phyloP scores from a whole-genome alignment of 768 basidiomycete genomes.

The Pleurotus platypus region DNA sequence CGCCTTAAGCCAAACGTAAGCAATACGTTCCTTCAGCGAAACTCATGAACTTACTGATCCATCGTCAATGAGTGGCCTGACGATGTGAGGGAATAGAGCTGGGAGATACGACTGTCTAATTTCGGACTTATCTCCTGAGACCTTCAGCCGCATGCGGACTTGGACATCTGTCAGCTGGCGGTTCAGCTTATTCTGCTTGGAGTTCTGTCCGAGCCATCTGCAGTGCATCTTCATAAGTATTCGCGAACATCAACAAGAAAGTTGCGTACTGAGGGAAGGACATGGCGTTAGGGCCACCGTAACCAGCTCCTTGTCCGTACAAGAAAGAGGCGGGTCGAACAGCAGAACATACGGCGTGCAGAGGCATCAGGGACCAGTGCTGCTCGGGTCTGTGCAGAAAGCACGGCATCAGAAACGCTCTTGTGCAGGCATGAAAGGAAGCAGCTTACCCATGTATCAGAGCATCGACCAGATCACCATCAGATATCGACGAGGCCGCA shows the following conservation, averaged over 20 bases:
- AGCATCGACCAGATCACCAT: constrained; percentile 89
- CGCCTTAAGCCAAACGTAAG: constrained; percentile 40
- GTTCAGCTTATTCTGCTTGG: constrained; percentile 79
- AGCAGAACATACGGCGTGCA: constrained; percentile 89
- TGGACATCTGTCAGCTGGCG: constrained; percentile 88
- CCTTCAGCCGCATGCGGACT: constrained; percentile 91
- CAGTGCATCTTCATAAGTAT: not conserved
- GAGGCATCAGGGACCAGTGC: constrained; percentile 93
- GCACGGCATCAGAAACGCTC: not conserved
- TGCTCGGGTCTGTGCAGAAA: constrained; percentile 68
- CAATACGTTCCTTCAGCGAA: constrained; percentile 1
- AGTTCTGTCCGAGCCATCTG: constrained; percentile 98
- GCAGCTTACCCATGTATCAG: constrained; percentile 83
- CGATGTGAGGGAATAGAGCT: constrained; percentile 76
- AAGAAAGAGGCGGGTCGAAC: constrained; percentile 82
- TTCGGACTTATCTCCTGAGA: constrained; percentile 86
- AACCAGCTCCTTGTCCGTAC: constrained; percentile 70
- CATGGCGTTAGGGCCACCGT: constrained; percentile 63
- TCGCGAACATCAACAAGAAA: constrained; percentile 1
- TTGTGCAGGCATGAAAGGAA: constrained; percentile 1
- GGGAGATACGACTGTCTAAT: constrained; percentile 92
- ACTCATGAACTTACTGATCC: constrained; percentile 59
- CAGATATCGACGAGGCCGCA: constrained; percentile 91
- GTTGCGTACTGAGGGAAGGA: constrained; percentile 78
- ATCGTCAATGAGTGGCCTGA: constrained; percentile 70